Evolutionary conservation across 441 rosid genomes (phyloP), one percentile per base, ranked within the genome.

Genomic region (Adansonia gregorii): DNA sequence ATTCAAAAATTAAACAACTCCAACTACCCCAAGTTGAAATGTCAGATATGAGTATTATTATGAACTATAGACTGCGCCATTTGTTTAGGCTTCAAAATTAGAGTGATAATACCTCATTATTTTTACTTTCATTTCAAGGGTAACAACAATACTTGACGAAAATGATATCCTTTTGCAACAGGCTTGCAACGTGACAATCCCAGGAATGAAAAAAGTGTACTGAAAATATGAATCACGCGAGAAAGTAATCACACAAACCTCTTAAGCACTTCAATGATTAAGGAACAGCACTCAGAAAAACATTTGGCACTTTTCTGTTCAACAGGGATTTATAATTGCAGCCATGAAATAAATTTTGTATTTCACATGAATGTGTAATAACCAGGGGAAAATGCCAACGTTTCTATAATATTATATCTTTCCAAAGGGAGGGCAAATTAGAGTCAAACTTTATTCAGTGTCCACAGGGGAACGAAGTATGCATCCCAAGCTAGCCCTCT

Each of bases 401-500:
- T 48, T 46, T 15, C 31, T 17, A 12, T 3, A 39, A 48, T 39
- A 20, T 15, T 10, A 27, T 56, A 45, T 35, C 9, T 49, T 58
- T 39, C 68, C 31, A 46, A 27, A 3, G n/a, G 20, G 15, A 54
- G 6, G 35, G 52, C n/a, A 20, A 9, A 12, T 19, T 66, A 82
- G 87, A 82, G 84, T 86, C 87, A 91, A 78, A 95, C 98, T 3
- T 86, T 87, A 74, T 92, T 93, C 22, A 75, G 97, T 95, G 80
- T 92, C 99, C 0, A 92, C 84, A 43, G 91, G 87, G 74, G 89
- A 85, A 19, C 97, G 96, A 15, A 92, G 83, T 78, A 95, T 93
- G 87, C 98, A 93, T 63, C 99, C 98, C 73, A 88, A 79, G 48
- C 99, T 97, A 83, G 98, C 99, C 87, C 81, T 87, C 85, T 90